Base-by-base conservation (phyloP, 345 rosid genomes). In the Carallia brachiata region DNA sequence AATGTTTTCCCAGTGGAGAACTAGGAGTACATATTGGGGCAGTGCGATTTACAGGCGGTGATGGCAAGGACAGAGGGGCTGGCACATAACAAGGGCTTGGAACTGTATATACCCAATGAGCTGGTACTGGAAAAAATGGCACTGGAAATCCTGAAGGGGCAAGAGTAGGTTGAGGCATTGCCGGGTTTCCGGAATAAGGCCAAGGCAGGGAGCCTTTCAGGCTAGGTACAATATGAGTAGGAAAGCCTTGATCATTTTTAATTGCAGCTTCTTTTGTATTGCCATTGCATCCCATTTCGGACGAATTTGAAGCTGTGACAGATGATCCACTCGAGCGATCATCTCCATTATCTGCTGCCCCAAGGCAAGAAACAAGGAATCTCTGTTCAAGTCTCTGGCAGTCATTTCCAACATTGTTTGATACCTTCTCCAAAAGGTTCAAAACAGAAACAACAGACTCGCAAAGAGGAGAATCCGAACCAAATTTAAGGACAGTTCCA, bases 131-230 rank as follows among this genome's bases (percentile, higher is more conserved):
- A 23, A 23, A 76, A 67, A 71, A 66, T 31, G 79, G 56, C 2
- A 62, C 63, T 7, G 79, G 75, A 71, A 39, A 76, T 23, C 72
- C 75, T 54, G 79, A 50, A 54, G 75, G 65, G 69, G 34, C 65
- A 57, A 70, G 66, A 44, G 83, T 7, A 17, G 82, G 47, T 18
- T 71, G 50, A 64, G 71, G 58, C 70, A 65, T 37, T 31, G 75
- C 65, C 30, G 85, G 69, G 77, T 28, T 80, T 83, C 88, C 77
- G 18, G 80, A 70, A 61, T 37, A 75, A 23, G 70, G 60, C 74
- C 74, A 65, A 10, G 63, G 66, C 18, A 50, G 58, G 36, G 39
- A 50, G 53, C 68, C 69, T 28, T 59, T 44, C 31, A 70, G 53
- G 37, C 70, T 73, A 31, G 73, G 72, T 13, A 71, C 61, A n/a